These are phyloP conservation scores for Kodamaea arcana DNA, from an alignment of 1,139 yeast genomes.

Conservation along the genomic window DNA sequence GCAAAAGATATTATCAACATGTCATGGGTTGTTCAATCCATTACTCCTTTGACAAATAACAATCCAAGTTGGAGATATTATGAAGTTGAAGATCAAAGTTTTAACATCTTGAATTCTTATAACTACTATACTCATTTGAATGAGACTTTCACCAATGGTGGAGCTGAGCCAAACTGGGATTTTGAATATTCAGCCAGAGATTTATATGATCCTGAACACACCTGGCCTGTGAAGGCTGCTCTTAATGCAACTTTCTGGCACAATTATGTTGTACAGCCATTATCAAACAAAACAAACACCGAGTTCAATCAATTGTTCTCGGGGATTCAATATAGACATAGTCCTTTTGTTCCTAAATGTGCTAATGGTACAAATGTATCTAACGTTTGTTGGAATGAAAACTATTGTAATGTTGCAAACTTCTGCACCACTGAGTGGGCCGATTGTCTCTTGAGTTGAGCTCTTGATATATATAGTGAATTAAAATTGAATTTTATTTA, in stretches of 20 bases:
- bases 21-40: slow-evolving; percentile 66
- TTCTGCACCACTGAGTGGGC: slow-evolving; percentile 15
- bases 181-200: slow-evolving; percentile 55
- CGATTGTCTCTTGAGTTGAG: slow-evolving; percentile 9
- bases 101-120: slow-evolving; percentile 56
- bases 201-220: slow-evolving; percentile 37
- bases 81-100: slow-evolving; percentile 60
- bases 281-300: slow-evolving; percentile 30
- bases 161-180: slow-evolving; percentile 51
- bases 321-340: slow-evolving; percentile 45
- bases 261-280: slow-evolving; percentile 30
- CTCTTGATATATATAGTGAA: too few relatives aligned
- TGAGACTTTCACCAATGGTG: slow-evolving; percentile 45
- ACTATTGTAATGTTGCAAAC: slow-evolving; percentile 39
- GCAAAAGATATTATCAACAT: slow-evolving; percentile 45
- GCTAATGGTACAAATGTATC: slow-evolving; percentile 27
- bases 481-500: too few relatives aligned
- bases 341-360: slow-evolving; percentile 50
- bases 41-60: slow-evolving; percentile 53
- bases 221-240: slow-evolving; percentile 52
- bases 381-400: slow-evolving; percentile 35
- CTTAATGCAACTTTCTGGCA: slow-evolving; percentile 62
- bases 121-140: slow-evolving; percentile 54
- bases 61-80: slow-evolving; percentile 76
- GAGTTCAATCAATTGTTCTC: slow-evolving; percentile 46